These are phyloP conservation scores for Aulographum hederae DNA, from an alignment of 2,329 filamentous ascomycete genomes.

Conservation along the genomic window DNA sequence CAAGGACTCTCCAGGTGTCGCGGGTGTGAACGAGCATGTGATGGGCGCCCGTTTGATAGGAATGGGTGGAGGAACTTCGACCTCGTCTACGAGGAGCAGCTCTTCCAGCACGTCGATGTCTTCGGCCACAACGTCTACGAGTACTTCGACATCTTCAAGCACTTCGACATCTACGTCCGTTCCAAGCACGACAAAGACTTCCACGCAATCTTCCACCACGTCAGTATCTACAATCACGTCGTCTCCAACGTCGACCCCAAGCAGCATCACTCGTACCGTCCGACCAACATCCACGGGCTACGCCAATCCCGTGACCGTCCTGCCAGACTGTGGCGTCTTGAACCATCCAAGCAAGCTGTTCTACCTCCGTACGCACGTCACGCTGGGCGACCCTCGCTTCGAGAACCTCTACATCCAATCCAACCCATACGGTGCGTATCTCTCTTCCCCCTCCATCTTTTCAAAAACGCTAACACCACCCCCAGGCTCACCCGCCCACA, in stretches of 20 bases:
- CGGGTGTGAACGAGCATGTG: neutral
- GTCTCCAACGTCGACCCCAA: no score
- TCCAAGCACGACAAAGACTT: no score
- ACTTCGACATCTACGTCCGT: no score
- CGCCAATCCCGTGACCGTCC: no score
- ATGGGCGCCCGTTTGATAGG: no score
- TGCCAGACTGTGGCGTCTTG: constrained; percentile 1
- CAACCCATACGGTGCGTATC: constrained; percentile 1
- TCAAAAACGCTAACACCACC: neutral
- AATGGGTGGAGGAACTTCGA: no score
- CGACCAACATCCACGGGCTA: no score
- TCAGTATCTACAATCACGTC: no score
- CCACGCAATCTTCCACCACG: no score
- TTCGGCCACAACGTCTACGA: neutral
- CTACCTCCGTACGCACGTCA: constrained; percentile 4
- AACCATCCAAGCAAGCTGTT: constrained; percentile 3
- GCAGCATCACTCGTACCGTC: no score
- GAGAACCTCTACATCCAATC: constrained; percentile 4
- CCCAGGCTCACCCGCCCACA: neutral
- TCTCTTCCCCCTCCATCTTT: neutral
- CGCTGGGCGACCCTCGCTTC: constrained; percentile 1
- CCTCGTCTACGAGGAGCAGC: no score
- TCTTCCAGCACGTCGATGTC: neutral
- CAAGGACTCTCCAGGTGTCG: neutral
- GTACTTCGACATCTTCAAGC: neutral